phyloP scores from a whole-genome alignment of 1,139 yeast species.

The Blastobotrys arbuscula region DNA sequence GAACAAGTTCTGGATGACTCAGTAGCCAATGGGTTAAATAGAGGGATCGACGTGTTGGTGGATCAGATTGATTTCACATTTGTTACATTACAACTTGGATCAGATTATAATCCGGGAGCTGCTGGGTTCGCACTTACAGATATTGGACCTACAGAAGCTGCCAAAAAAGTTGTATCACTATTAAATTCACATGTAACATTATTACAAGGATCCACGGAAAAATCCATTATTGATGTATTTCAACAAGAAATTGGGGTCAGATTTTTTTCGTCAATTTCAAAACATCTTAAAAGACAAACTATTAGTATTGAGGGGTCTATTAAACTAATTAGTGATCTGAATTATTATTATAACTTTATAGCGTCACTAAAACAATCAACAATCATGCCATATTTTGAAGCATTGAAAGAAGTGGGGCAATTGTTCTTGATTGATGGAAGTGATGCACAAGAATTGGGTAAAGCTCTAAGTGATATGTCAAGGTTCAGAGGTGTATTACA shows the following conservation, averaged over 20 bases:
- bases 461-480: slow-evolving; percentile 73
- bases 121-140: slow-evolving; percentile 14
- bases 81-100: slow-evolving; percentile 47
- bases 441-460: slow-evolving; percentile 79
- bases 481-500: slow-evolving; percentile 85
- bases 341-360: slow-evolving; percentile 69
- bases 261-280: slow-evolving; percentile 70
- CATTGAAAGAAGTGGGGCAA: slow-evolving; percentile 79
- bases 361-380: slow-evolving; percentile 58
- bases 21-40: slow-evolving; percentile 88
- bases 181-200: slow-evolving; percentile 70
- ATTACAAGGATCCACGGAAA: slow-evolving; percentile 79
- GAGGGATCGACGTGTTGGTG: slow-evolving; percentile 83
- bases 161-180: slow-evolving; percentile 53
- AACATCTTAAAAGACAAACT: slow-evolving; percentile 60
- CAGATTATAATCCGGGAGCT: slow-evolving; percentile 44
- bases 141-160: slow-evolving; percentile 70
- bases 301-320: slow-evolving; percentile 82
- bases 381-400: slow-evolving; percentile 69
- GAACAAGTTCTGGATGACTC: slow-evolving; percentile 78
- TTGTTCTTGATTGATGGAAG: slow-evolving; percentile 69
- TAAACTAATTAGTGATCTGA: slow-evolving; percentile 52
- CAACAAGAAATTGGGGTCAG: slow-evolving; percentile 92
- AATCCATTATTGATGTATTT: slow-evolving; percentile 81
- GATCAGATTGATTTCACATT: slow-evolving; percentile 61